These are phyloP conservation scores for Geoglossum glabrum DNA, from an alignment of 495 filamentous ascomycete genomes.

Conservation along the genomic window DNA sequence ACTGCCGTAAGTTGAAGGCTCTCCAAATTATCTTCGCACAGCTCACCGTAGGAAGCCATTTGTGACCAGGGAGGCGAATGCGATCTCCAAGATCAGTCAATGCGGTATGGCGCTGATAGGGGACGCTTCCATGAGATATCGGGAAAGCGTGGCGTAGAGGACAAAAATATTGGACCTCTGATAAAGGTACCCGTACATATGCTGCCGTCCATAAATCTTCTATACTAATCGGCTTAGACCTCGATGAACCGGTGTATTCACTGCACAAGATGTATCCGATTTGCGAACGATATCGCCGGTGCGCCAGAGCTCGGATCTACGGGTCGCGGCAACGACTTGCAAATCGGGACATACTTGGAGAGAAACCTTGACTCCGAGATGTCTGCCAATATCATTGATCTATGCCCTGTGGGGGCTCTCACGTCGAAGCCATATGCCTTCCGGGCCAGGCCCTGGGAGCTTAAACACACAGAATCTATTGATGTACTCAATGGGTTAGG, in stretches of 20 bases:
- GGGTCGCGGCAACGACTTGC: slow-evolving; percentile 87
- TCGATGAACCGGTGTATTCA: slow-evolving; percentile 99
- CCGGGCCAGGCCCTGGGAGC: slow-evolving; percentile 88
- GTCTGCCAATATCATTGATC: slow-evolving; percentile 92
- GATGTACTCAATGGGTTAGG: slow-evolving; percentile 86
- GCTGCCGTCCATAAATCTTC: background rate
- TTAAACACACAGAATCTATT: slow-evolving; percentile 81
- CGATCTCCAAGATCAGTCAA: slow-evolving; percentile 96
- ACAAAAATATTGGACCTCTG: slow-evolving; percentile 97
- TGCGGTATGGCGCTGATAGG: slow-evolving; percentile 91
- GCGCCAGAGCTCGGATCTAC: slow-evolving; percentile 87
- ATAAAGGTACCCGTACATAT: slow-evolving; percentile 40
- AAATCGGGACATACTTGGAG: slow-evolving; percentile 96
- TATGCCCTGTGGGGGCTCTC: slow-evolving; percentile 90
- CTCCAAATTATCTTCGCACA: background rate
- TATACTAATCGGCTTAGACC: slow-evolving; percentile 25
- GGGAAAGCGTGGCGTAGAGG: slow-evolving; percentile 92
- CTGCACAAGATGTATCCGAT: slow-evolving; percentile 92
- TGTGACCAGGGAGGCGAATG: slow-evolving; percentile 98
- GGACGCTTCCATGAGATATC: slow-evolving; percentile 88
- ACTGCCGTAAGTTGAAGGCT: slow-evolving; percentile 41
- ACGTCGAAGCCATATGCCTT: slow-evolving; percentile 97
- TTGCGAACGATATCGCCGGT: slow-evolving; percentile 92
- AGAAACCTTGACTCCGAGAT: slow-evolving; percentile 77
- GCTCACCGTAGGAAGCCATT: slow-evolving; percentile 23